These are phyloP conservation scores for Ambrosiella beaveri DNA, from an alignment of 2,329 filamentous ascomycete genomes.

Conservation along the genomic window DNA sequence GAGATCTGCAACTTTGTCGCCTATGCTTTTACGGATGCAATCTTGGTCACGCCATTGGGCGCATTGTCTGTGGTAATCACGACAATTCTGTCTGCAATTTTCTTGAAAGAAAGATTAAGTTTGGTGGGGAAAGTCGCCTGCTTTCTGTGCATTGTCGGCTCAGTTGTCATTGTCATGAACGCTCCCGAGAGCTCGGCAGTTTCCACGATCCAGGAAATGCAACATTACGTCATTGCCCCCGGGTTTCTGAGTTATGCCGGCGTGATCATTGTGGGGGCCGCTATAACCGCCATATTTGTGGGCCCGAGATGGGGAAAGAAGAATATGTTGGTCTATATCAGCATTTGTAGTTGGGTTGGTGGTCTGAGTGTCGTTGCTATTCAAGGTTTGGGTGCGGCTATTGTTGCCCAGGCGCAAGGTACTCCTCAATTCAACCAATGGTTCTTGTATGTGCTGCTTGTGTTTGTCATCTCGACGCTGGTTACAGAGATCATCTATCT, in stretches of 20 bases:
- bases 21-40: constrained; percentile 92
- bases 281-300: constrained; percentile 59
- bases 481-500: constrained; percentile 88
- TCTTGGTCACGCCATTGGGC: constrained; percentile 81
- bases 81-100: constrained; percentile 79
- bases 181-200: constrained; percentile 76
- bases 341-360: constrained; percentile 87
- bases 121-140: constrained; percentile 93
- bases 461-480: constrained; percentile 78
- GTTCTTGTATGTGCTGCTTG: constrained; percentile 84
- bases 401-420: constrained; percentile 70
- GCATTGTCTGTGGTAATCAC: constrained; percentile 85
- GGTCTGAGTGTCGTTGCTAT: constrained; percentile 89
- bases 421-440: constrained; percentile 87
- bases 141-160: constrained; percentile 86
- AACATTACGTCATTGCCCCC: constrained; percentile 67
- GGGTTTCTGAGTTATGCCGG: constrained; percentile 77
- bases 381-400: constrained; percentile 79
- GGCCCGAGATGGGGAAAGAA: constrained; percentile 85
- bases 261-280: constrained; percentile 57
- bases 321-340: constrained; percentile 94
- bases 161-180: constrained; percentile 86
- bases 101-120: constrained; percentile 85
- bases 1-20: constrained; percentile 96
- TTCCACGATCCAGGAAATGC: constrained; percentile 78